Base-by-base conservation (phyloP, 371 early-diverging fungal genomes). In the Phascolomyces articulosus region DNA sequence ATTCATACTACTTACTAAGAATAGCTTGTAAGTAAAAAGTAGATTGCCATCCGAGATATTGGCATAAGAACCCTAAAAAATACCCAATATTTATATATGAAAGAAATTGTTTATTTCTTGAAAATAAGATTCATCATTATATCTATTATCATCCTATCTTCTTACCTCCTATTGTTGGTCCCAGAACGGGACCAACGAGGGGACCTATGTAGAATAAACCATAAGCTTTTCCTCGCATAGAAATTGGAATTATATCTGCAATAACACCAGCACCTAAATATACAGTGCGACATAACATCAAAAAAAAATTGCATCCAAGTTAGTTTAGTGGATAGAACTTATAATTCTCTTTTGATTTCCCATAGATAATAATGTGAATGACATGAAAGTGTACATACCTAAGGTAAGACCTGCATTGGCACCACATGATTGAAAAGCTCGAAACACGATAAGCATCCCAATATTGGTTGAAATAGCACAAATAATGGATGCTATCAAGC, bases 351-450 rank as follows among this genome's bases (percentile, higher is more conserved):
- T 34, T 34, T 34, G n/a, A n/a, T n/a, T n/a, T n/a, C n/a, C n/a
- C n/a, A n/a, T n/a, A n/a, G n/a, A n/a, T n/a, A n/a, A n/a, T n/a
- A n/a, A n/a, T n/a, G n/a, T n/a, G n/a, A n/a, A n/a, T n/a, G n/a
- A n/a, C n/a, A n/a, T n/a, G n/a, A n/a, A n/a, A n/a, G 18, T 21
- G 13, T 34, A 31, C 38, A 18, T 47, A 16, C 91, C 89, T 7
- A 91, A 75, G 20, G 87, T 79, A 55, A 84, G 75, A 9, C 85
- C 88, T 9, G 89, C 86, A 16, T 87, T 85, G 1, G 89, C 70
- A 7, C 91, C 91, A 27, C 79, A 74, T 15, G 90, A 74, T 69
- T 92, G 93, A 27, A 92, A 61, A 3, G 83, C 70, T 0, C 93
- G 89, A 49, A 89, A 87, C 3, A 78, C 65, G 26, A 87, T 81